A percentile compares a stretch with the other conserved stretches of the same genome.
Evolutionary conservation across 495 filamentous ascomycete species (phyloP).

Genomic region (Daldinia loculata): DNA sequence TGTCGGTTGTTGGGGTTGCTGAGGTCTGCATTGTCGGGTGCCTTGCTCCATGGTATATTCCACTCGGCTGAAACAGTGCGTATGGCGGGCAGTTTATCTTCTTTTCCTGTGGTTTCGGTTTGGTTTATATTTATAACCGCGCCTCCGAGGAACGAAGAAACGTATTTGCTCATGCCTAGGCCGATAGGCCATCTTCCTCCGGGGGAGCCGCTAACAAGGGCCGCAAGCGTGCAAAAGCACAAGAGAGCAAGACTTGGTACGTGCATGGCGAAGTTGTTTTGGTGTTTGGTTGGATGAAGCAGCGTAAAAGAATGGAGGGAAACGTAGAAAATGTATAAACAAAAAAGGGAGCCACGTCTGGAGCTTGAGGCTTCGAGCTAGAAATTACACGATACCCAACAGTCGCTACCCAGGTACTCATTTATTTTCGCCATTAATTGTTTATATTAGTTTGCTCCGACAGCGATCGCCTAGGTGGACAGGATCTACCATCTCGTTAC

Average conservation of each 20-base stretch:
- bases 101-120: not conserved
- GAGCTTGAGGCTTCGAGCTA: not conserved
- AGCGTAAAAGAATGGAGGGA: not conserved
- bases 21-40: not conserved
- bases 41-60: constrained; percentile 15
- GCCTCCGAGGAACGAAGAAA: not conserved
- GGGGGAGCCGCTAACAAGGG: not conserved
- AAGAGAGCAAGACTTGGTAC: not conserved
- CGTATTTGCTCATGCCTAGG: constrained; percentile 1
- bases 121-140: not conserved
- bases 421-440: not conserved
- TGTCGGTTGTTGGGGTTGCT: not conserved
- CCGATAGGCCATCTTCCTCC: not conserved
- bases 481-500: not conserved
- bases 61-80: constrained; percentile 15
- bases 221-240: not conserved
- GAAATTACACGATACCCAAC: not conserved
- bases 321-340: not conserved
- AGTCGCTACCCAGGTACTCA: not conserved
- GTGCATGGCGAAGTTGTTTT: not conserved
- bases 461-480: not conserved
- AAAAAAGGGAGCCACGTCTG: not conserved
- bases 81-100: constrained; percentile 3
- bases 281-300: not conserved
- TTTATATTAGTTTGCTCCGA: not conserved